These are phyloP conservation scores for maize (Zea mays) DNA, from an alignment of 176 grass and related monocot species.

Conservation along the genomic window DNA sequence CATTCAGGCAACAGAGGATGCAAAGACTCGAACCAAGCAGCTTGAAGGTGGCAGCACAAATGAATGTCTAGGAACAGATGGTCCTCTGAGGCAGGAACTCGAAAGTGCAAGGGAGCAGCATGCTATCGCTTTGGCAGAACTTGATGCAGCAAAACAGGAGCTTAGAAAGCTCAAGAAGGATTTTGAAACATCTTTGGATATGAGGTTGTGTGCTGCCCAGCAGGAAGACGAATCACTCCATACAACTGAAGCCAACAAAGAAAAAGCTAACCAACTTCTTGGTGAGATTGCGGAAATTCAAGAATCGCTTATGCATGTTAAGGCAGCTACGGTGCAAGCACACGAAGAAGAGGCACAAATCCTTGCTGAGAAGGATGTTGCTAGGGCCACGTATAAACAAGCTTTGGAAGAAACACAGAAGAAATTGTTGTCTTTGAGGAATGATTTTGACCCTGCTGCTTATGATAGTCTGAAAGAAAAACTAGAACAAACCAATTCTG, in stretches of 20 bases:
- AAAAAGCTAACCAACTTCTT: conserved; percentile 67
- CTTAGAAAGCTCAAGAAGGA: conserved; percentile 93
- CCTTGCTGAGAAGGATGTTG: conserved; percentile 66
- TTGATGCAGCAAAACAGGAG: conserved; percentile 87
- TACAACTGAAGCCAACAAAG: conserved; percentile 59
- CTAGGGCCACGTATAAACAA: conserved; percentile 66
- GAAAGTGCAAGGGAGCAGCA: conserved; percentile 77
- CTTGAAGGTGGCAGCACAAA: conserved; percentile 57
- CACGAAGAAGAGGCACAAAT: conserved; percentile 78
- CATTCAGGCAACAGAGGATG: conserved; percentile 70
- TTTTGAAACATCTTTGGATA: conserved; percentile 82
- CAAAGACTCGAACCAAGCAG: conserved; percentile 68
- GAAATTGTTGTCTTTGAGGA: conserved; percentile 64
- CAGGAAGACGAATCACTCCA: conserved; percentile 78
- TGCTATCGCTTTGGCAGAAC: conserved; percentile 70
- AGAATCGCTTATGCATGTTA: conserved; percentile 74
- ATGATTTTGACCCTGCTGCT: conserved; percentile 74
- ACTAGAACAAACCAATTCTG: conserved; percentile 61
- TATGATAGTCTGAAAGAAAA: conserved; percentile 65
- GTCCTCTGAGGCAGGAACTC: conserved; percentile 73
- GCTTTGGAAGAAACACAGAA: conserved; percentile 76
- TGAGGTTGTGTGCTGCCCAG: conserved; percentile 69
- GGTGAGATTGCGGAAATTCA: conserved; percentile 69
- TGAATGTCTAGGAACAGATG: conserved; percentile 60
- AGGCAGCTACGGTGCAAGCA: conserved; percentile 77